Evolutionary conservation across 2,329 filamentous ascomycete genomes (phyloP), one percentile per base, ranked within the genome.

Genomic region (Bipolaris cookei): DNA sequence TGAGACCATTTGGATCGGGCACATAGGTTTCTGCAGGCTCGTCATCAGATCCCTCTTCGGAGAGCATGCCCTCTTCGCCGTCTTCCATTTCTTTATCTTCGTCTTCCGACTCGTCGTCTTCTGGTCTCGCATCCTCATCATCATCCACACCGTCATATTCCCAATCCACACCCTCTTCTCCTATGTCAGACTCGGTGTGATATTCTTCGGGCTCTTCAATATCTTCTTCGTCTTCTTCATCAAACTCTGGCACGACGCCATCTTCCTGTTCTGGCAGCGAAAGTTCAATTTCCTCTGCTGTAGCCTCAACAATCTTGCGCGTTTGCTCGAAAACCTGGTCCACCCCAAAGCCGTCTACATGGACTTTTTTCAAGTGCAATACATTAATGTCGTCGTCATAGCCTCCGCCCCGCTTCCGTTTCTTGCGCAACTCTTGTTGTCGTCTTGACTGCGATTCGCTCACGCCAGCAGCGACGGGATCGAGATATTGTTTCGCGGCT

Each of bases 241-340:
- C 59, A 14, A 59, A 51, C 13, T 59, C 48, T 20, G 69, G 51
- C 3, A 70, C 60, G 8, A 69, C 30, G 8, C 60, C 58, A 20
- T 60, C 64, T 21, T 72, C 54, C 23, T 59, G 51, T 49, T 74
- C 76, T 46, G 75, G 77, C 41, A 82, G 74, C 32, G 74, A 81
- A 65, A 71, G 77, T 66, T 85, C 81, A 3, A 85, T 80, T 68
- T 88, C 83, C 16, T 79, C 76, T 41, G 80, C 79, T 6, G 88
- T 78, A 44, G 87, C 85, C 61, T 90, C 84, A 55, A 98, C 88
- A 18, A 98, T 91, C 67, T 90, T 87, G 70, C 88, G 89, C 7
- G 92, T 90, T 79, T 99, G 95, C 76, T 97, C 91, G 90, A 94
- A 99, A 41, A 99, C 88, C 77, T 98, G 94, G 18, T 88, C 86